Evolutionary conservation across 2,329 filamentous ascomycete genomes (phyloP), one percentile per base, ranked within the genome.

Genomic region (Sarocladium strictum): DNA sequence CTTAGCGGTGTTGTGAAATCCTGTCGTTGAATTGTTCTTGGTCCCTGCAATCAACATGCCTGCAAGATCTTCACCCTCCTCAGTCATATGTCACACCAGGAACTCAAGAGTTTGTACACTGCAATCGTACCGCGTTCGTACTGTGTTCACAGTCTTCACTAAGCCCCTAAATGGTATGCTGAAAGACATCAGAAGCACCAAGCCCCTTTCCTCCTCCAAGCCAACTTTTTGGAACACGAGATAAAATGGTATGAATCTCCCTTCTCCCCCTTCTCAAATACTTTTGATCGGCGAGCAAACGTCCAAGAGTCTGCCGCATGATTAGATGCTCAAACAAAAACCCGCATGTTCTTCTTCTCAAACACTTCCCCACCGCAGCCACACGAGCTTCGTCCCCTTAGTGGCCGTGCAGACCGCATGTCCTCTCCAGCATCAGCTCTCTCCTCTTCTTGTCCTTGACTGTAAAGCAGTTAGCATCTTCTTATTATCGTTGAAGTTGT

Each of bases 381-480:
- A n/a, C n/a, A n/a, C n/a, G n/a, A n/a, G n/a, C n/a, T 23, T 47
- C 12, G 15, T 27, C 12, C 43, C 47, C 33, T 53, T 53, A 53
- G 50, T 53, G 24, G 43, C 63, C 62, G 63, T 81, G 78, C 54
- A 77, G 69, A 58, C 78, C 78, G 54, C 69, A 67, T 1, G 82
- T 86, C 63, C 86, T 75, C 69, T 85, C 72, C 61, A 77, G 78
- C 84, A 89, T 88, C 63, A 85, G 63, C 62, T 81, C 81, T 72
- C 83, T 80, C 63, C 86, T 78, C 65, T 81, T 74, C 71, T 82
- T 81, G 63, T 89, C 86, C 72, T 86, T 88, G 60, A 72, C 86
- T 88, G 61, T 65, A 56, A 6, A 23, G 29, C 35, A 53, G 65
- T 80, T 63, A 80, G 69, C 56, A 62, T 58, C 49, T 23, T 15